A percentile compares a stretch with the other conserved stretches of the same genome.
Conservation (phyloP, 495 filamentous ascomycete genomes). For the Aspergillus conjunctus region DNA sequence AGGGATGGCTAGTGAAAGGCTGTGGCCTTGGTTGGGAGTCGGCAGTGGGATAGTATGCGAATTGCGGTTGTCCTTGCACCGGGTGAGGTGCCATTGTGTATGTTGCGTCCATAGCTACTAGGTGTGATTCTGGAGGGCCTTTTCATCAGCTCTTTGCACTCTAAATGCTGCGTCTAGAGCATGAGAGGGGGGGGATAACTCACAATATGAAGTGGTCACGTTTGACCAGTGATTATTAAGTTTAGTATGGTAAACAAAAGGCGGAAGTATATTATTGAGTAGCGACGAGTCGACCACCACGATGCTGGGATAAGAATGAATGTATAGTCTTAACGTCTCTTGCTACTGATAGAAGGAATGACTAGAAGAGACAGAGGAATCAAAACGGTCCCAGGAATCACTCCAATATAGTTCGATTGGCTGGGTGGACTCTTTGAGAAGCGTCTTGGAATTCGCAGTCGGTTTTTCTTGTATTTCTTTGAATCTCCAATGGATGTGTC, state of each 20-base stretch:
- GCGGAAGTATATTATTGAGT: constrained; percentile 10
- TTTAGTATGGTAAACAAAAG: constrained; percentile 21
- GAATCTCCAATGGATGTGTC: constrained; percentile 18
- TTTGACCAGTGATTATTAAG: constrained; percentile 25
- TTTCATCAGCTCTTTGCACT: neutral
- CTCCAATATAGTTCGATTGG: constrained; percentile 5
- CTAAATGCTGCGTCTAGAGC: neutral
- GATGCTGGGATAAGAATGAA: constrained; percentile 28
- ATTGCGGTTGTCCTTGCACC: constrained; percentile 74
- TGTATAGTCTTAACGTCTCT: constrained; percentile 27
- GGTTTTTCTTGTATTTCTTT: constrained; percentile 11
- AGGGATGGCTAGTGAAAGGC: constrained; percentile 79
- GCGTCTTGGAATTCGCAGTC: constrained; percentile 11
- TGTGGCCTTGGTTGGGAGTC: constrained; percentile 68
- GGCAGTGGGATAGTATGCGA: constrained; percentile 89
- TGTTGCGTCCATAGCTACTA: constrained; percentile 56
- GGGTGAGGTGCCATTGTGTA: constrained; percentile 50
- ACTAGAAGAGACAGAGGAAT: constrained; percentile 16
- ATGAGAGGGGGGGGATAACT: constrained; percentile 8
- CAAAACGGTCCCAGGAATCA: constrained; percentile 3
- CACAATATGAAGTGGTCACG: constrained; percentile 25
- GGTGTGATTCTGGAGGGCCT: neutral
- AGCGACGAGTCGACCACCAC: constrained; percentile 15
- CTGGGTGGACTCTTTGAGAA: constrained; percentile 3
- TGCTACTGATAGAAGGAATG: constrained; percentile 26